Conservation (phyloP, 2,329 filamentous ascomycete species). For the Alternaria sp. region DNA sequence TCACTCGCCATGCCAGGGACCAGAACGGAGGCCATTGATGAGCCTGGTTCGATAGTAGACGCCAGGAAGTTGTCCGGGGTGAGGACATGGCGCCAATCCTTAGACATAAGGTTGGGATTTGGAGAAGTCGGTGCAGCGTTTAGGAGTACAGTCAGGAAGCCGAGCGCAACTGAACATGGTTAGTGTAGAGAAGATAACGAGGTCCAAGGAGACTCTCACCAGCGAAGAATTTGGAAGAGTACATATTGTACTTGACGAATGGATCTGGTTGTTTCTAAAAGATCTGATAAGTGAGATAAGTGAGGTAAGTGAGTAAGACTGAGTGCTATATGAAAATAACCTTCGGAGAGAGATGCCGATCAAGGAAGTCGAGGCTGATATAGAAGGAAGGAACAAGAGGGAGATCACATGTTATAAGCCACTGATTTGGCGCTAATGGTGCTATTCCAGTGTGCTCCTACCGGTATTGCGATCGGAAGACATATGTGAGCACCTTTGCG, state of each 20-base stretch:
- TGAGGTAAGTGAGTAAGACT: neutral
- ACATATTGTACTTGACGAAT: neutral
- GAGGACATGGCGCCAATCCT: constrained; percentile 6
- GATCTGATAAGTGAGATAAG: neutral
- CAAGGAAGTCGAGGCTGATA: neutral
- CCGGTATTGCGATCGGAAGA: neutral
- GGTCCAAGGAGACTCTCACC: neutral
- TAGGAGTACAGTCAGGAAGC: neutral
- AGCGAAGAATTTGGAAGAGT: neutral
- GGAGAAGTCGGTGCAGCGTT: neutral
- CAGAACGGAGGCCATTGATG: constrained; percentile 1
- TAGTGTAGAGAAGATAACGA: neutral
- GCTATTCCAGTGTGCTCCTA: neutral
- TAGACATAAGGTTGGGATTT: neutral
- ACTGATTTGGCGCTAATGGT: neutral
- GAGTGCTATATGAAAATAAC: neutral
- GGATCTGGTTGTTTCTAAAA: neutral
- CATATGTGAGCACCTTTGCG: neutral
- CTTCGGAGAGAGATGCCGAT: neutral
- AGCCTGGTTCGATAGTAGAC: neutral
- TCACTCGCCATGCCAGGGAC: neutral
- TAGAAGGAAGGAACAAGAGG: neutral
- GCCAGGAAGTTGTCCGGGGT: neutral
- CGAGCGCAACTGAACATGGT: neutral
- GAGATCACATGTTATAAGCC: neutral